These are phyloP conservation scores for Leccinum sublutescens DNA, from an alignment of 768 basidiomycete genomes.

Conservation along the genomic window DNA sequence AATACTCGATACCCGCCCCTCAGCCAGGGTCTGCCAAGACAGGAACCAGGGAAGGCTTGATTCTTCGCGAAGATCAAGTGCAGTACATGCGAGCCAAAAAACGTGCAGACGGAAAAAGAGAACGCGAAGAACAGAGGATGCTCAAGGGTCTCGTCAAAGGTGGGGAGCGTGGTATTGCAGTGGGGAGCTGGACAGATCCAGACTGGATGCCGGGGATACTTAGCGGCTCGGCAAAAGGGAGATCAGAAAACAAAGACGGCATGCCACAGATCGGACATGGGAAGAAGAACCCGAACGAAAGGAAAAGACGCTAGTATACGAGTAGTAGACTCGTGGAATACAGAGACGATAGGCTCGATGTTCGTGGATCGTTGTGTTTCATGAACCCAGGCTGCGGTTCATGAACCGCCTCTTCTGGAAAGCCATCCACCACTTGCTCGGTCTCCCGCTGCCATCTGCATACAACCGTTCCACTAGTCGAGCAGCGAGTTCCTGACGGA, in stretches of 20 bases:
- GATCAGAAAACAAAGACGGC: slow-evolving; percentile 51
- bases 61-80: slow-evolving; percentile 89
- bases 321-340: slow-evolving; percentile 14
- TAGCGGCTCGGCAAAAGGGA: slow-evolving; percentile 68
- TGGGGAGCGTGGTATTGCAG: slow-evolving; percentile 47
- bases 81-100: slow-evolving; percentile 85
- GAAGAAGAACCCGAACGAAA: slow-evolving; percentile 86
- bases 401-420: slow-evolving; percentile 98
- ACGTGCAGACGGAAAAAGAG: slow-evolving; percentile 65
- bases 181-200: slow-evolving; percentile 91
- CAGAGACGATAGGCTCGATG: slow-evolving; percentile 5
- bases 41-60: slow-evolving; percentile 76
- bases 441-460: slow-evolving; percentile 88
- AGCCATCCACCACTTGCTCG: slow-evolving; percentile 99
- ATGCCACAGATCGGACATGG: slow-evolving; percentile 89
- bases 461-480: slow-evolving; percentile 88
- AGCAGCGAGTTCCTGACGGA: slow-evolving; percentile 86
- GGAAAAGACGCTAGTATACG: slow-evolving; percentile 44
- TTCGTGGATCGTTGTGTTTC: slow-evolving; percentile 17
- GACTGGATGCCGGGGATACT: slow-evolving; percentile 90
- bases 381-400: slow-evolving; percentile 83
- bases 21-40: slow-evolving; percentile 86
- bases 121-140: slow-evolving; percentile 71
- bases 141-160: slow-evolving; percentile 51
- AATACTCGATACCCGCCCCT: slow-evolving; percentile 88